Conservation (phyloP, 23 red algal genomes). For the Pyropia haitanensis region DNA sequence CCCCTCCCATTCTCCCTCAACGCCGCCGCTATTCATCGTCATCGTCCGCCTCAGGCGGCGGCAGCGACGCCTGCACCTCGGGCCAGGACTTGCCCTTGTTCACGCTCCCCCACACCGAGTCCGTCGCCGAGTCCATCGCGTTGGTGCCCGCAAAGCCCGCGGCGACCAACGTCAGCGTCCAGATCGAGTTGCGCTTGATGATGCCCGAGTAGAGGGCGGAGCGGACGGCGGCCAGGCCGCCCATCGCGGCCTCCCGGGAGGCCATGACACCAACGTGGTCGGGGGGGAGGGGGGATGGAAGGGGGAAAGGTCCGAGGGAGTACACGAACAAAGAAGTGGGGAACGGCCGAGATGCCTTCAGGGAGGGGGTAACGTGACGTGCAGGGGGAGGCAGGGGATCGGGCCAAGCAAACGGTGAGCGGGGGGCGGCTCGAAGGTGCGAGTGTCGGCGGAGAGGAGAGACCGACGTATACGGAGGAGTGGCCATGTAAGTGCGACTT, state of each 20-base stretch:
- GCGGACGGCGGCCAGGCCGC: constrained; percentile 61
- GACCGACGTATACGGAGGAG: too few relatives aligned
- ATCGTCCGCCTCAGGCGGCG: constrained; percentile 9
- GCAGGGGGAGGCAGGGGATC: too few relatives aligned
- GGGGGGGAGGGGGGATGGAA: too few relatives aligned
- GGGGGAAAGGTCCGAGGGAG: too few relatives aligned
- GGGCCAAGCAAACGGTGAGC: too few relatives aligned
- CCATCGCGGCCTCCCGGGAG: constrained; percentile 24
- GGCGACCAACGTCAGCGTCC: constrained; percentile 33
- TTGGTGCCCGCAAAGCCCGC: constrained; percentile 57
- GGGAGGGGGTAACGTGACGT: too few relatives aligned
- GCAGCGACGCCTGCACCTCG: constrained; percentile 21
- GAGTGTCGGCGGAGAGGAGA: too few relatives aligned
- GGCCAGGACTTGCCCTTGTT: constrained; percentile 62
- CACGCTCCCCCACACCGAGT: constrained; percentile 52
- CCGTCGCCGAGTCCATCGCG: constrained; percentile 27
- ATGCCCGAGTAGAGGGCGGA: constrained; percentile 69
- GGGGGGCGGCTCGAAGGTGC: too few relatives aligned
- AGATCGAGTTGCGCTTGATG: constrained; percentile 78
- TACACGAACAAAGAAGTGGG: too few relatives aligned
- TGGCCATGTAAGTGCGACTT: too few relatives aligned
- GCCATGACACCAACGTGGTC: constrained; percentile 20
- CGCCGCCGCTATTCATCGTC: constrained; percentile 22
- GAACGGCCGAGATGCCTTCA: too few relatives aligned
- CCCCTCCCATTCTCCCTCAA: too few relatives aligned